Percentiles rank a stretch among this genome's conserved stretches.
These are phyloP conservation scores for Talaromyces sp. DNA, from an alignment of 2,329 filamentous ascomycete genomes.

Conservation along the genomic window DNA sequence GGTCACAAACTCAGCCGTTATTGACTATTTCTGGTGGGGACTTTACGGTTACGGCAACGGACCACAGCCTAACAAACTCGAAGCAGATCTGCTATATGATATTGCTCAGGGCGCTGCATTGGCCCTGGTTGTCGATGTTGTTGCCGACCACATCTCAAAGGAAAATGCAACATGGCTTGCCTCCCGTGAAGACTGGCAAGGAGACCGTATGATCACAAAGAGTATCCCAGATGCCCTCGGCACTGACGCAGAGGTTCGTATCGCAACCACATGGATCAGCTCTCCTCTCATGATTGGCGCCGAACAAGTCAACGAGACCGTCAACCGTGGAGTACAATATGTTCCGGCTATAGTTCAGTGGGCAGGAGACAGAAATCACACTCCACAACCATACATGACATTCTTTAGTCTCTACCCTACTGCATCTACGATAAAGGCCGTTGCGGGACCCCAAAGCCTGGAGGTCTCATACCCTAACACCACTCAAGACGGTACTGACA, in stretches of 20 bases:
- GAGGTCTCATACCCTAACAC: conserved; percentile 41
- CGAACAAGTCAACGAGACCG: conserved; percentile 36
- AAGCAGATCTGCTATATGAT: conserved; percentile 44
- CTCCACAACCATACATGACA: conserved; percentile 39
- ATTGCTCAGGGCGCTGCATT: conserved; percentile 42
- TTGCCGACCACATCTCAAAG: conserved; percentile 28
- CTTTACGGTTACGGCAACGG: conserved; percentile 42
- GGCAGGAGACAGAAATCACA: conserved; percentile 41
- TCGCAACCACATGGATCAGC: conserved; percentile 43
- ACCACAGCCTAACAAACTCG: conserved; percentile 37
- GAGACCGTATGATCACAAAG: conserved; percentile 36
- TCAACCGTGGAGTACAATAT: conserved; percentile 41
- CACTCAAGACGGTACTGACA: conserved; percentile 38
- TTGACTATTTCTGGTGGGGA: conserved; percentile 46
- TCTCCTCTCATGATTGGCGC: conserved; percentile 45
- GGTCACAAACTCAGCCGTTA: conserved; percentile 39
- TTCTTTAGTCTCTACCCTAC: conserved; percentile 45
- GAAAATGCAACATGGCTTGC: conserved; percentile 27
- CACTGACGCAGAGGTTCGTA: conserved; percentile 27
- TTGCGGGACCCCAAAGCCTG: conserved; percentile 35
- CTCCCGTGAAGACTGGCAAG: conserved; percentile 33
- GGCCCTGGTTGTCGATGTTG: conserved; percentile 38
- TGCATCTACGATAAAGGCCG: conserved; percentile 43
- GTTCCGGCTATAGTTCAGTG: conserved; percentile 49
- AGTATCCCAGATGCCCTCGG: conserved; percentile 36